A percentile compares a stretch with the other conserved stretches of the same genome.
Evolutionary conservation across 2,329 filamentous ascomycete genomes (phyloP).

Genomic region (Verticillium nubilum): DNA sequence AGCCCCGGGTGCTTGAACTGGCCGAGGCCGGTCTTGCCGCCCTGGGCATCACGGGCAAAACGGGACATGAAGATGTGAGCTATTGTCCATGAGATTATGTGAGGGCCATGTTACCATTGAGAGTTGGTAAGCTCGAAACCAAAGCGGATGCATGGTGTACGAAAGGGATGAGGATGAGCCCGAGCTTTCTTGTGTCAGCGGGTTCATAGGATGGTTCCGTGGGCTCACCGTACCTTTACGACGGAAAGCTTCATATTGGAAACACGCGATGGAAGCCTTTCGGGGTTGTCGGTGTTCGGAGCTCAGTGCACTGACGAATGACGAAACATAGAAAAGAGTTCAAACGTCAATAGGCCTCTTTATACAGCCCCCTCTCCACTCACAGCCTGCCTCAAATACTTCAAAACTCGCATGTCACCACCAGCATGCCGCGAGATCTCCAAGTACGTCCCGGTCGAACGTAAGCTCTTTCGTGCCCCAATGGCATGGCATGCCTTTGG

Average conservation of each 20-base stretch:
- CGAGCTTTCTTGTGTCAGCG: background rate
- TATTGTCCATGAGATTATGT: background rate
- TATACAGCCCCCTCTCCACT: background rate
- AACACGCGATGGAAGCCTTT: background rate
- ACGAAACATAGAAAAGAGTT: background rate
- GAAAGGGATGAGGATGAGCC: background rate
- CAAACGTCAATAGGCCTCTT: background rate
- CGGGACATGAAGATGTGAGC: background rate
- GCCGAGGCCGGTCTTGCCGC: constrained; percentile 3
- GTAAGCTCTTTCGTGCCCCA: background rate
- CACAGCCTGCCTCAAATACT: no score
- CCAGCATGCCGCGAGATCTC: background rate
- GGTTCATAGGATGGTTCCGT: background rate
- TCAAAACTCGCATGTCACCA: no score
- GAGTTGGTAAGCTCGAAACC: background rate
- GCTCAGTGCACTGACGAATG: background rate
- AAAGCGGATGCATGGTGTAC: background rate
- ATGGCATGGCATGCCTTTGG: background rate
- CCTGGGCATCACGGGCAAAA: background rate
- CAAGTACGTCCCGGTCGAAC: background rate
- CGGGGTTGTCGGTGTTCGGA: background rate
- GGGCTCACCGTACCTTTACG: background rate
- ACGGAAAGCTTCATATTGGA: background rate
- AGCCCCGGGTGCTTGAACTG: constrained; percentile 7
- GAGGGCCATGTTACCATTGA: background rate